Evolutionary conservation across 1,284 basidiomycete genomes (phyloP), one percentile per base, ranked within the genome.

Genomic region (Mycena citricolor): DNA sequence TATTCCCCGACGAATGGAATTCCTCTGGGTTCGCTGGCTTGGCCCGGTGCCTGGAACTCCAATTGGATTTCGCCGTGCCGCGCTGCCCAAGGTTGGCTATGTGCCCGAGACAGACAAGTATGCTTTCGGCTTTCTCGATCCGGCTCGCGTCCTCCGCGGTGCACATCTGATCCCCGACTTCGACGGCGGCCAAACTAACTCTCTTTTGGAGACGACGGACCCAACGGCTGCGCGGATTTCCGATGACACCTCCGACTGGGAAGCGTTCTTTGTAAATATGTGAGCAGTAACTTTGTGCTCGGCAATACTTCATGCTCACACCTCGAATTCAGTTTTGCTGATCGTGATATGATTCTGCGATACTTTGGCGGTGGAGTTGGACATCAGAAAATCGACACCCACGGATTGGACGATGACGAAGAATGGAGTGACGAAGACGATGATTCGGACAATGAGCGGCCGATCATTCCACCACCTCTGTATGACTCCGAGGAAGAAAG

Each of bases 1-100:
- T 5, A 53, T 57, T 39, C 61, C 58, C 5, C 28, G 47, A 12
- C 16, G 31, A 7, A 42, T 60, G 14, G 55, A 63, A 12, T 47
- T 66, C 31, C 46, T 64, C 1, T 63, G 56, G 55, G 62, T 67
- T 0, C 55, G 61, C 2, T 63, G 63, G 59, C 61, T 55, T 30
- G 36, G 48, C 6, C 33, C 40, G 2, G 53, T 56, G 31, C 44
- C 40, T 1, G 45, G 42, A 4, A 50, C 54, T 44, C 31, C 32
- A 8, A 31, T 43, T 0, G 58, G 57, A 3, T 44, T 37, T 32
- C 44, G 23, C 13, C 16, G 16, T 4, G 51, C 47, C 4, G 42
- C 42, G 1, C 30, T 35, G 5, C 39, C 24, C 8, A 26, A 29
- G 8, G 25, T 47, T 13, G 17, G 40, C 10, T 42, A 33, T 19